Evolutionary conservation across 495 filamentous ascomycete genomes (phyloP).

Genomic region (Sordaria brevicollis): DNA sequence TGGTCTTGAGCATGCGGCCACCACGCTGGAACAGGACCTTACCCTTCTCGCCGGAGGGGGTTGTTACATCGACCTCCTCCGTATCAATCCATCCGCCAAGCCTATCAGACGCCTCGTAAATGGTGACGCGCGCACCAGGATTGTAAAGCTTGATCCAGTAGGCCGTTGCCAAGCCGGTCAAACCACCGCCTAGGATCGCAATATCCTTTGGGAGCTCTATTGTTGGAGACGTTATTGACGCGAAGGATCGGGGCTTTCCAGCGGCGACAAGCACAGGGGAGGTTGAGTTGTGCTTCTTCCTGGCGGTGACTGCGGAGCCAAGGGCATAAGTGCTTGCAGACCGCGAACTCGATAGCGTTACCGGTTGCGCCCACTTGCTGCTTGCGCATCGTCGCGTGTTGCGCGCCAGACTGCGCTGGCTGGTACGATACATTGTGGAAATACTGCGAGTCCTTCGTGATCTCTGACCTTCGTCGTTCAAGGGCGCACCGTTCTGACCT

Average conservation of each 20-base stretch:
- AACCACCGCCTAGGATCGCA: conserved; percentile 77
- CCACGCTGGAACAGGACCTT: conserved; percentile 72
- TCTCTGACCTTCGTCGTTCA: not conserved
- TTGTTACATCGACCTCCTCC: conserved; percentile 45
- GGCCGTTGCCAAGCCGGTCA: conserved; percentile 79
- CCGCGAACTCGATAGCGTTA: not conserved
- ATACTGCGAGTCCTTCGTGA: not conserved
- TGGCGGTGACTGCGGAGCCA: not conserved
- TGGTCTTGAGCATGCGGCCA: conserved; percentile 64
- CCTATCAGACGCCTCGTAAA: conserved; percentile 61
- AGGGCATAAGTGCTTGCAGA: not conserved
- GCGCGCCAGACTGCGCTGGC: conserved; percentile 9
- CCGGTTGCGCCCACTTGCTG: not conserved
- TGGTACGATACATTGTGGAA: conserved; percentile 15
- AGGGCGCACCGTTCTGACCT: not conserved
- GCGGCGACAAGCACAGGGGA: not conserved
- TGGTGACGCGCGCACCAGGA: conserved; percentile 48
- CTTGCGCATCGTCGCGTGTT: not conserved
- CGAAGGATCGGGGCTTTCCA: not conserved
- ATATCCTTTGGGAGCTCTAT: conserved; percentile 33
- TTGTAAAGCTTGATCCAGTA: conserved; percentile 56
- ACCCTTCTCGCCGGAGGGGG: conserved; percentile 33
- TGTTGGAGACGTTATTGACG: conserved; percentile 3
- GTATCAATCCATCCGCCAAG: conserved; percentile 83
- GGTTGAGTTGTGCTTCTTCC: not conserved